These are phyloP conservation scores for Penicillium sp. DNA, from an alignment of 2,329 filamentous ascomycete species.

Conservation along the genomic window DNA sequence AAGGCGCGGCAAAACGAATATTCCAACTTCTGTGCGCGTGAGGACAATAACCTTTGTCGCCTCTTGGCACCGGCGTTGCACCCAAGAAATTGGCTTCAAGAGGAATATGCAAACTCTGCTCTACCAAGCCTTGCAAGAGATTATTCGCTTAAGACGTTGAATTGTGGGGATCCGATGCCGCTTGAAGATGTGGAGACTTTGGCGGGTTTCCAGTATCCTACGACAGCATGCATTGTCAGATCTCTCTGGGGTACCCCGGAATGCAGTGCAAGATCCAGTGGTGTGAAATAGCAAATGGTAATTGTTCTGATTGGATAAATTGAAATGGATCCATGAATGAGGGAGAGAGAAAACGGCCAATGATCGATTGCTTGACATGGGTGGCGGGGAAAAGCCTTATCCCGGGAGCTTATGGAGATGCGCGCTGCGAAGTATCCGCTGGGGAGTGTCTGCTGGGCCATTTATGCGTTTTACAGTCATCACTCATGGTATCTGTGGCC, in stretches of 20 bases:
- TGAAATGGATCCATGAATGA: constrained; percentile 5
- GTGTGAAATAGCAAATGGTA: not conserved
- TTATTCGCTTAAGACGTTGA: not conserved
- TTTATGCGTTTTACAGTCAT: not conserved
- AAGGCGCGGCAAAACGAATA: constrained; percentile 21
- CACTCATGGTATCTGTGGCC: not conserved
- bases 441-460: not conserved
- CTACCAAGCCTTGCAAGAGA: not conserved
- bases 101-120: not conserved
- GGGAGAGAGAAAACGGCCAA: constrained; percentile 8
- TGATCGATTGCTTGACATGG: not conserved
- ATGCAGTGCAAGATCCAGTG: constrained; percentile 3
- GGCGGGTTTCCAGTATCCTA: not conserved
- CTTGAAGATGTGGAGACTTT: constrained; percentile 1
- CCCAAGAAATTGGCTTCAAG: not conserved
- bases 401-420: constrained; percentile 12
- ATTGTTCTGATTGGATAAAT: constrained; percentile 9
- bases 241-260: constrained; percentile 13
- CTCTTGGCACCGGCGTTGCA: constrained; percentile 2
- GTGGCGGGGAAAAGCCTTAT: constrained; percentile 28
- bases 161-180: not conserved
- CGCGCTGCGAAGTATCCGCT: not conserved
- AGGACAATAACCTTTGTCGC: not conserved
- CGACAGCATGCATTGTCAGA: not conserved
- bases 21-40: not conserved